phyloP scores from a whole-genome alignment of 495 filamentous ascomycete genomes.

The Neurospora sp. region DNA sequence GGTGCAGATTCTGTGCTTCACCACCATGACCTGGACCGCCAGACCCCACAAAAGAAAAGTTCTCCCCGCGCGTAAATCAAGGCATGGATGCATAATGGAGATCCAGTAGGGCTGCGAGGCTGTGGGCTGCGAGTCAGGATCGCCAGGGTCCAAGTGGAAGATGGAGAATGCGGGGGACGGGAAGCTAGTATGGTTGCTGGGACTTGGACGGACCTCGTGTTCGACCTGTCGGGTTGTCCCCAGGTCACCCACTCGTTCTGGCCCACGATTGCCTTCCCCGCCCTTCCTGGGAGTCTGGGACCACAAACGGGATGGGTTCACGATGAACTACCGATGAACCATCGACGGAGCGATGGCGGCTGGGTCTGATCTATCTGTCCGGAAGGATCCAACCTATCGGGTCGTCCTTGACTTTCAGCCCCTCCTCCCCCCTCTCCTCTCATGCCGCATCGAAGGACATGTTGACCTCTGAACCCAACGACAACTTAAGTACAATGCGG shows the following conservation, averaged over 20 bases:
- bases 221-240: neutral
- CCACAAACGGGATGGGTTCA: neutral
- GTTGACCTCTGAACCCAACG: neutral
- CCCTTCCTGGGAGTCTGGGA: neutral
- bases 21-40: neutral
- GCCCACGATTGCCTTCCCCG: neutral
- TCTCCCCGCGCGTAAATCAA: neutral
- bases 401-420: neutral
- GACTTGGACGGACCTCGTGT: neutral
- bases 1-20: neutral
- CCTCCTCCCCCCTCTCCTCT: neutral
- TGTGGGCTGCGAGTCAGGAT: neutral
- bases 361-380: neutral
- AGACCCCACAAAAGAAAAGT: neutral
- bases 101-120: neutral
- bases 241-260: neutral
- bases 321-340: neutral
- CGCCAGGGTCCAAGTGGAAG: neutral
- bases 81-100: neutral
- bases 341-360: neutral
- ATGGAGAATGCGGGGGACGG: slow-evolving; percentile 1
- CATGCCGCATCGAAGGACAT: neutral
- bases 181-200: neutral
- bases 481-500: neutral
- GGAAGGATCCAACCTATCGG: neutral